Evolutionary conservation across 257 asterid genomes (phyloP), one percentile per base, ranked within the genome.

Genomic region (Knoxia roxburghii): DNA sequence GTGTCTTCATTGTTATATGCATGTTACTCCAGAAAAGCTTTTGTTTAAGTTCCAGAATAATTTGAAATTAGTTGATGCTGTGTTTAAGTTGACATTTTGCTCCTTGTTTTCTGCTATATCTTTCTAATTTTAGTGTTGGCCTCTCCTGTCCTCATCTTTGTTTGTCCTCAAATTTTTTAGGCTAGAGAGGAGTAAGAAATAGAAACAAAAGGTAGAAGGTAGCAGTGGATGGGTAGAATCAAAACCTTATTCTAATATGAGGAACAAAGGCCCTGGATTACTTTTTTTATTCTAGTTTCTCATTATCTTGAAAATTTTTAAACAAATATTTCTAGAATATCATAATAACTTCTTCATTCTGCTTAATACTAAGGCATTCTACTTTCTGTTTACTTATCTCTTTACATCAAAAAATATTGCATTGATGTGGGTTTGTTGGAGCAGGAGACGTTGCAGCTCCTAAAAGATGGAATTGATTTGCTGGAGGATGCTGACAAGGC

Each of bases 401-500:
- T 20, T n/a, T 29, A 20, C 10, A 20, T 32, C 12, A 55, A 11
- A 20, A 20, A 32, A 24, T 64, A n/a, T 50, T 53, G 37, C 59
- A 26, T 12, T 45, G n/a, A 60, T 26, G 21, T 61, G 55, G 73
- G 71, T 72, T 67, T 64, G 59, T 78, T 49, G 77, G 61, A 65
- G 43, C 83, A 92, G 98, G 98, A 92, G 69, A 88, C 98, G 72
- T 87, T 84, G 23, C 77, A 76, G 72, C 85, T 92, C 79, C 85
- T 92, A n/a, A 92, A 89, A 81, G 97, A 92, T 69, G 91, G 91
- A 69, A 83, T 89, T n/a, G 96, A 89, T 72, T 73, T 92, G 88
- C 68, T 83, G 73, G 75, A 86, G 55, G 98, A 92, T 81, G 87
- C 98, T 12, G 96, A 92, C 78, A 77, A 76, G 65, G 89, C 77